phyloP scores from a whole-genome alignment of 2,329 filamentous ascomycete genomes.

The Cladosporium cucumerinum region DNA sequence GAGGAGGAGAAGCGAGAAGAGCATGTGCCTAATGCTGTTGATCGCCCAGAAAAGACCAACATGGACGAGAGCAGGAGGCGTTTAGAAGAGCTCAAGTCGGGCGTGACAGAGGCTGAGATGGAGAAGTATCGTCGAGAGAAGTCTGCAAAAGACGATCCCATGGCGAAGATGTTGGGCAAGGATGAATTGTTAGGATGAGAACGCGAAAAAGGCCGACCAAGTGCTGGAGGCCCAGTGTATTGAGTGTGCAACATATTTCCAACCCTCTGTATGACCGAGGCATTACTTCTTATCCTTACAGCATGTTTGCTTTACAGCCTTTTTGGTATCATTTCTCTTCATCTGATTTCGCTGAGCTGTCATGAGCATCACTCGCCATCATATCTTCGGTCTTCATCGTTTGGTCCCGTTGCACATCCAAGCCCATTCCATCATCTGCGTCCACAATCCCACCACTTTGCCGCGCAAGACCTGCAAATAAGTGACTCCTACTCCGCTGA shows the following conservation, averaged over 20 bases:
- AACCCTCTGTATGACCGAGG: background rate
- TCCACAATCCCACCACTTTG: background rate
- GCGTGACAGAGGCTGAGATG: constrained; percentile 77
- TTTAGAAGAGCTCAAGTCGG: constrained; percentile 72
- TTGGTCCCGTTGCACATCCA: background rate
- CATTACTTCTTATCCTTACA: no score
- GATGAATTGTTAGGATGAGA: constrained; percentile 55
- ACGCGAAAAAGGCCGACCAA: constrained; percentile 1
- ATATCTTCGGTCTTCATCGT: background rate
- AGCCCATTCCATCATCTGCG: background rate
- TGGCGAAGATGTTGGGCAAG: constrained; percentile 75
- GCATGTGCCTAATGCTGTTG: constrained; percentile 44
- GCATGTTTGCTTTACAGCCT: no score
- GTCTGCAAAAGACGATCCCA: constrained; percentile 74
- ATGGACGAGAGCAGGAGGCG: constrained; percentile 63
- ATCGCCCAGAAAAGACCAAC: constrained; percentile 40
- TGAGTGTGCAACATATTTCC: background rate
- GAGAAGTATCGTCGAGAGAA: constrained; percentile 79
- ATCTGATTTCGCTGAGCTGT: background rate
- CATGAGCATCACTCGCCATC: background rate
- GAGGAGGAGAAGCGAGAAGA: constrained; percentile 41
- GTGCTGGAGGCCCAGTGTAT: constrained; percentile 14
- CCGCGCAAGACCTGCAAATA: background rate
- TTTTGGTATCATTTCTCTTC: background rate
- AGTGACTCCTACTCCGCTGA: background rate